Evolutionary conservation across 2,329 filamentous ascomycete genomes (phyloP).

Genomic region (Ophiostoma sp.): DNA sequence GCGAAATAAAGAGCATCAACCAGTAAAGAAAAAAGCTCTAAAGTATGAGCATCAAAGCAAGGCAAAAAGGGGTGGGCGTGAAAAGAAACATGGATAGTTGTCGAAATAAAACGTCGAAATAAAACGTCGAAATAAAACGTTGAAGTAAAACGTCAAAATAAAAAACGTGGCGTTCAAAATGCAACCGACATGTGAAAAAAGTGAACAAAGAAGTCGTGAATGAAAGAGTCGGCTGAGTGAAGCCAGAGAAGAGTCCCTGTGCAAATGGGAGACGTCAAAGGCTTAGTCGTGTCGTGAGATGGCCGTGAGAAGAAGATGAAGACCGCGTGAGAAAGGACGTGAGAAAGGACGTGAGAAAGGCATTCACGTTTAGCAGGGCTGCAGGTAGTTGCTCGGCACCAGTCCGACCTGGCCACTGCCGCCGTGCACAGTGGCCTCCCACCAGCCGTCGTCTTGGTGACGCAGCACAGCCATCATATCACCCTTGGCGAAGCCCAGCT

Average conservation of each 20-base stretch:
- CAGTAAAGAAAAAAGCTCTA: neutral
- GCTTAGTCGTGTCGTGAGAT: neutral
- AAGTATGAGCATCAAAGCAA: neutral
- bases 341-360: constrained; percentile 1
- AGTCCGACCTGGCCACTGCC: constrained; percentile 54
- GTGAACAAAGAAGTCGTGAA: neutral
- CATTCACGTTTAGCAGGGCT: constrained; percentile 40
- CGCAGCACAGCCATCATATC: constrained; percentile 83
- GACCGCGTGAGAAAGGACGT: neutral
- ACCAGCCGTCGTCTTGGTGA: constrained; percentile 97
- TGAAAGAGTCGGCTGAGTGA: no score
- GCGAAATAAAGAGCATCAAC: neutral
- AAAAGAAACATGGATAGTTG: neutral
- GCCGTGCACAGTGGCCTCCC: constrained; percentile 90
- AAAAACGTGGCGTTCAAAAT: neutral
- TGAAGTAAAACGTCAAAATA: neutral
- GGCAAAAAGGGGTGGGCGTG: constrained; percentile 1
- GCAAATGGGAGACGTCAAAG: neutral
- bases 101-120: neutral
- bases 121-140: neutral
- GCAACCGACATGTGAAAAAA: neutral
- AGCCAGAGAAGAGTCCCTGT: neutral
- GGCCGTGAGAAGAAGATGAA: neutral
- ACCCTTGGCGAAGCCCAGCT: constrained; percentile 86
- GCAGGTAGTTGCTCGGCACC: constrained; percentile 64